phyloP scores from a whole-genome alignment of 2,329 filamentous ascomycete species.

The Penicillium frequentans region DNA sequence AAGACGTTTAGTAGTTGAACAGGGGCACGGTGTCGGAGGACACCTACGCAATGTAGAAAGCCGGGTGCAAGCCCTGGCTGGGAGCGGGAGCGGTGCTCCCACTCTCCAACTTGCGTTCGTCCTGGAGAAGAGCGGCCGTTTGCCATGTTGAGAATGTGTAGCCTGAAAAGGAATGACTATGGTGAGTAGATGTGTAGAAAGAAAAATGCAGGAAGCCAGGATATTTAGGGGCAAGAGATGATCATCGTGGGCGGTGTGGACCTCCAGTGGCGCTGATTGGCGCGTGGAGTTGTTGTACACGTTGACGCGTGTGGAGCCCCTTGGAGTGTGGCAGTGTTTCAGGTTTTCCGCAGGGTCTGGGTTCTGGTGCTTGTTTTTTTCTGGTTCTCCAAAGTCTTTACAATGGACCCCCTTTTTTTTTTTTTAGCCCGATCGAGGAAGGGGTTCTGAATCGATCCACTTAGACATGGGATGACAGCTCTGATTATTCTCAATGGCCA shows the following conservation, averaged over 20 bases:
- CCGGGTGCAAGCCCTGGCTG: constrained; percentile 28
- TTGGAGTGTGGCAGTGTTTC: constrained; percentile 12
- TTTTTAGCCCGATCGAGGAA: background rate
- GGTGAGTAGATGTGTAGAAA: constrained; percentile 15
- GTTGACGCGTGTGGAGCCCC: constrained; percentile 14
- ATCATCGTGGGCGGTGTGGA: constrained; percentile 17
- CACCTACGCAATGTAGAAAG: constrained; percentile 32
- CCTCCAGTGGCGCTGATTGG: constrained; percentile 6
- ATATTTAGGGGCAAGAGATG: constrained; percentile 13
- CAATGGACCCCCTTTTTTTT: background rate
- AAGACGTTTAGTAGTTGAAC: constrained; percentile 9
- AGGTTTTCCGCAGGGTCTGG: constrained; percentile 4
- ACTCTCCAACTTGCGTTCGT: constrained; percentile 28
- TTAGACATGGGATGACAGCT: background rate
- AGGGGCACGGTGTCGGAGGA: background rate
- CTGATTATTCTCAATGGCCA: background rate
- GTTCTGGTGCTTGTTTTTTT: background rate
- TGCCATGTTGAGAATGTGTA: constrained; percentile 18
- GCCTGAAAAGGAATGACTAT: constrained; percentile 28
- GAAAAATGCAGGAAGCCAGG: constrained; percentile 7
- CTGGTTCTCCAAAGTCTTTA: background rate
- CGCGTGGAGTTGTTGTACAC: constrained; percentile 5
- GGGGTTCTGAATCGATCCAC: background rate
- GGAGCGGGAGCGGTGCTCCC: constrained; percentile 17
- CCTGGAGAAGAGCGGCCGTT: constrained; percentile 25